Evolutionary conservation across 2,329 filamentous ascomycete genomes (phyloP).

Genomic region (Exophiala bonariae): DNA sequence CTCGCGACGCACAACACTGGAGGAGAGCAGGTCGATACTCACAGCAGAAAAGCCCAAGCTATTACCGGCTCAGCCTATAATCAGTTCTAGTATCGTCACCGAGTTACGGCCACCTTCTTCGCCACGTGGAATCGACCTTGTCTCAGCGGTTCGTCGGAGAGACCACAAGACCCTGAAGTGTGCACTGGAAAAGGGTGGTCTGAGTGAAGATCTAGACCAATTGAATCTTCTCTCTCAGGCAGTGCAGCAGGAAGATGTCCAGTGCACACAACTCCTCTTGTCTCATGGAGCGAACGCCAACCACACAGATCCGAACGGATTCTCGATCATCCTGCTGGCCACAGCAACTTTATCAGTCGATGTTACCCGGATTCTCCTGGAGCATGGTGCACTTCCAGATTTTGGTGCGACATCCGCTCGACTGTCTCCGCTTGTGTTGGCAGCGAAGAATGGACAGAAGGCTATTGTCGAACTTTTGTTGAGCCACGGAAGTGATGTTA

Average conservation of each 20-base stretch:
- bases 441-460: background rate
- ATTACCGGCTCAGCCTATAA: background rate
- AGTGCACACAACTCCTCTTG: background rate
- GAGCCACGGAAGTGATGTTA: background rate
- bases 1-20: background rate
- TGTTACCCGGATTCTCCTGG: background rate
- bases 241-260: background rate
- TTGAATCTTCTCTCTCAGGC: background rate
- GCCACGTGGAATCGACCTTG: background rate
- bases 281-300: background rate
- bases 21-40: background rate
- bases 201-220: background rate
- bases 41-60: background rate
- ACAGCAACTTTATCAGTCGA: constrained; percentile 1
- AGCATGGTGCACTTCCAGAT: background rate
- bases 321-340: background rate
- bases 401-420: background rate
- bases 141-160: background rate
- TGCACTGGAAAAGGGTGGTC: background rate
- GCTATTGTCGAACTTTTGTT: background rate
- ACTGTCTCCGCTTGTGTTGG: background rate
- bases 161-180: background rate
- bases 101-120: background rate
- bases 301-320: constrained; percentile 1
- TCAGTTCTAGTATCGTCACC: background rate